Evolutionary conservation across 2,329 filamentous ascomycete species (phyloP).

Genomic region (Microdochium paspali): DNA sequence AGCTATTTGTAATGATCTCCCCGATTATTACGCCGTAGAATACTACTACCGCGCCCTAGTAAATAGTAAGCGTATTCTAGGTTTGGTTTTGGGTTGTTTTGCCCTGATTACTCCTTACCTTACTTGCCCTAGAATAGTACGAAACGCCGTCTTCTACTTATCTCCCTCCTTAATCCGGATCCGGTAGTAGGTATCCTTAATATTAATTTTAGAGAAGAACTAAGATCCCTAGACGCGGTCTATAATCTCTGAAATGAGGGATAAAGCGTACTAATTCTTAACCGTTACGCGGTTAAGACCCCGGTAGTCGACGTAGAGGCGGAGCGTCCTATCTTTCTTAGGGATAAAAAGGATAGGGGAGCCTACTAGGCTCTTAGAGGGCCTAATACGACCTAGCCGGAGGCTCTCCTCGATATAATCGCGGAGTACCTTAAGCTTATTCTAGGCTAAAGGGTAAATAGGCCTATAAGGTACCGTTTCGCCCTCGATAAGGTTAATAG

Average conservation of each 20-base stretch:
- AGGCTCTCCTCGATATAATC: background rate
- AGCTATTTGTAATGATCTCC: too few relatives aligned
- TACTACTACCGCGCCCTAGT: too few relatives aligned
- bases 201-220: conserved; percentile 21
- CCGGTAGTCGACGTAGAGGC: too few relatives aligned
- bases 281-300: too few relatives aligned
- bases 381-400: background rate
- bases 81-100: too few relatives aligned
- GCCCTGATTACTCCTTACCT: too few relatives aligned
- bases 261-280: conserved; percentile 21
- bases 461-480: too few relatives aligned
- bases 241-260: conserved; percentile 19
- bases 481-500: background rate
- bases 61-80: too few relatives aligned
- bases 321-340: too few relatives aligned
- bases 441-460: background rate
- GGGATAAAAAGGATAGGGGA: too few relatives aligned
- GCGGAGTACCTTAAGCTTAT: background rate
- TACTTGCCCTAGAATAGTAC: conserved; percentile 18
- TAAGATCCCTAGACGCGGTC: conserved; percentile 11
- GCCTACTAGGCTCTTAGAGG: background rate
- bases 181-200: conserved; percentile 19
- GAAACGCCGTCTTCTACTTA: conserved; percentile 23
- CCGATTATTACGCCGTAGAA: too few relatives aligned
- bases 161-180: conserved; percentile 20